Evolutionary conservation across 495 filamentous ascomycete genomes (phyloP), one percentile per base, ranked within the genome.

Genomic region (Coniosporium apollinis): DNA sequence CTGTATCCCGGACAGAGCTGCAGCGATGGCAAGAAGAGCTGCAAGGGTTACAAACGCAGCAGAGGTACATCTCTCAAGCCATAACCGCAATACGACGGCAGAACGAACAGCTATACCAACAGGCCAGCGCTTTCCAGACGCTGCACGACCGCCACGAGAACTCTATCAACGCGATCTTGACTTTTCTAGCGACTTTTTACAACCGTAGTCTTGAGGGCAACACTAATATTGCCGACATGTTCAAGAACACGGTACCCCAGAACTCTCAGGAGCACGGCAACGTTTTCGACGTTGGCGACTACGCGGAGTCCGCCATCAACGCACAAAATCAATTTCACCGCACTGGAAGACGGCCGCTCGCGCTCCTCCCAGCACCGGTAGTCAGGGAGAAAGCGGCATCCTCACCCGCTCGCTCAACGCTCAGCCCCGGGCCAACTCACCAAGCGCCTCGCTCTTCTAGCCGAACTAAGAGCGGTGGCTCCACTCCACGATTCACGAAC

Each of bases 91-190:
- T 94, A 22, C 71, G 77, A 15, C 70, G 79, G 46, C 83, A 94
- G 43, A 85, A 96, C 55, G 73, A 80, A 39, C 75, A 87, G 39
- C 70, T 94, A 7, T 92, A 83, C 45, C 76, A 84, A 24, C 89
- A 96, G 54, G 84, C 87, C 0, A 66, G 78, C 28, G 77, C 80
- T 36, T 94, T 94, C 55, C 85, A 93, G 52, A 77, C 73, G 21
- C 70, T 89, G 50, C 89, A 97, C 48, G 84, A 86, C 33, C 77
- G 91, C 20, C 89, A 97, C 48, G 91, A 97, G 53, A 93, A 84
- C 47, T 94, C 85, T 7, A 97, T 97, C 51, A 96, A 94, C 47
- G 89, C 91, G 17, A 96, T 97, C 44, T 64, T 97, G 11, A 93
- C 84, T 20, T 97, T 96, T 54, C 68, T 97, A 2, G 91, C 89